Conservation (phyloP, 495 filamentous ascomycete species). For the Durotheca rogersii region DNA sequence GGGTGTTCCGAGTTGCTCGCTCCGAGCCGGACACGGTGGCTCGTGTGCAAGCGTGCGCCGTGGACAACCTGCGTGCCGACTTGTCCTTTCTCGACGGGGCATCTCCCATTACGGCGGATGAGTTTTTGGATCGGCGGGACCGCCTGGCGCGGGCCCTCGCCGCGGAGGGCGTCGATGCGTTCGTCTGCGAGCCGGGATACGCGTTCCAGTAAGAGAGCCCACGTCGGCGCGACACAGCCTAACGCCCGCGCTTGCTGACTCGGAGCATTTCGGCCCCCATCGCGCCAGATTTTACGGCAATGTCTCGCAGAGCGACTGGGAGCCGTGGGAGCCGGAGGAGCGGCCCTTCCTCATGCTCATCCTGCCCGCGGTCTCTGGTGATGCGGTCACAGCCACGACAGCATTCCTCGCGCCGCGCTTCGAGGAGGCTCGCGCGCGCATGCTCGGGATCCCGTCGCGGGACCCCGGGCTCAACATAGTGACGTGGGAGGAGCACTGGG, state of each 20-base stretch:
- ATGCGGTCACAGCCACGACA: constrained; percentile 47
- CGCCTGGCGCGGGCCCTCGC: constrained; percentile 50
- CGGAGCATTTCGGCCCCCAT: too few relatives aligned
- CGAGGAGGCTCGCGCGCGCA: constrained; percentile 53
- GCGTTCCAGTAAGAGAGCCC: constrained; percentile 52
- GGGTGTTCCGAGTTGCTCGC: background rate
- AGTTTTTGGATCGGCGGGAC: constrained; percentile 49
- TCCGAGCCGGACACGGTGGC: constrained; percentile 6
- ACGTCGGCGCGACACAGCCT: too few relatives aligned
- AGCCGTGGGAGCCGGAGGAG: constrained; percentile 61
- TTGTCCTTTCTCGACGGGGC: constrained; percentile 50
- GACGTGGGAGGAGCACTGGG: constrained; percentile 59
- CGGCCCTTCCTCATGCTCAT: constrained; percentile 58
- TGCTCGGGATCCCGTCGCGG: constrained; percentile 52
- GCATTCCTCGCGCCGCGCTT: constrained; percentile 55
- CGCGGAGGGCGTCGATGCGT: constrained; percentile 47
- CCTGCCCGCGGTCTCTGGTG: constrained; percentile 36
- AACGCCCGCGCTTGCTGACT: too few relatives aligned
- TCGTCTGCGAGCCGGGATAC: constrained; percentile 58
- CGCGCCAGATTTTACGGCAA: constrained; percentile 55
- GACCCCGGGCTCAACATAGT: constrained; percentile 46
- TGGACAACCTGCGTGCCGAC: constrained; percentile 43
- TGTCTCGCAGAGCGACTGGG: constrained; percentile 56
- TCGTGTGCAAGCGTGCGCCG: constrained; percentile 48
- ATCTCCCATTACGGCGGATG: constrained; percentile 39